Base-by-base conservation (phyloP, 345 rosid genomes). In the Salix koriyanagi region DNA sequence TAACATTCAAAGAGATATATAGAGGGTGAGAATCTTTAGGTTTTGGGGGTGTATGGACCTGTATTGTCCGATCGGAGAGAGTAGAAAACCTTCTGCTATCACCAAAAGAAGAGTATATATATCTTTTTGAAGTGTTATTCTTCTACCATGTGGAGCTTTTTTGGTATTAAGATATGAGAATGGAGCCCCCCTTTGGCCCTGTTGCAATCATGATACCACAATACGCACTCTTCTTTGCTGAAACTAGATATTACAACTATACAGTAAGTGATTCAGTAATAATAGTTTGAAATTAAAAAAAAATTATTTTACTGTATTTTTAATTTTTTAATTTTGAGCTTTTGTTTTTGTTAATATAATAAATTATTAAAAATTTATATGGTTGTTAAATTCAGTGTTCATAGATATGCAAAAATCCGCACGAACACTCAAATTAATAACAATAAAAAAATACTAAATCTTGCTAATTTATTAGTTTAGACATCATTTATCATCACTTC, bases 141-240 rank as follows among this genome's bases (percentile, higher is more conserved):
- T 79, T 71, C 48, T 67, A 50, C 68, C 83, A 79, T 73, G 84
- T 67, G 81, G 79, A 76, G 72, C 81, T 79, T 80, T 80, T 39
- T 9, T 58, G 13, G 15, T 4, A 3, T n/a, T 23, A 23, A 23
- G 62, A n/a, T 23, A 10, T 58, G 62, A n/a, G 62, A 58, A n/a
- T 58, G 26, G 62, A 58, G 62, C 14, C 44, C 70, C n/a, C 44
- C 48, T 75, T 26, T 15, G 28, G 14, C 46, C 46, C 46, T 42
- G 13, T 42, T 42, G 46, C 77, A 77, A 83, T 84, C 61, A 80
- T 78, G 71, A 70, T 10, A 58, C 28, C 64, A 10, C 64, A n/a
- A 10, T 10, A 58, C 25, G 64, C 11, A 11, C 25, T 11, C 14
- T 58, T n/a, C 64, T 58, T 58, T 10, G 23, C 0, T 41, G 44